phyloP scores from a whole-genome alignment of 371 early-diverging fungal genomes.

The Mucor lusitanicus region DNA sequence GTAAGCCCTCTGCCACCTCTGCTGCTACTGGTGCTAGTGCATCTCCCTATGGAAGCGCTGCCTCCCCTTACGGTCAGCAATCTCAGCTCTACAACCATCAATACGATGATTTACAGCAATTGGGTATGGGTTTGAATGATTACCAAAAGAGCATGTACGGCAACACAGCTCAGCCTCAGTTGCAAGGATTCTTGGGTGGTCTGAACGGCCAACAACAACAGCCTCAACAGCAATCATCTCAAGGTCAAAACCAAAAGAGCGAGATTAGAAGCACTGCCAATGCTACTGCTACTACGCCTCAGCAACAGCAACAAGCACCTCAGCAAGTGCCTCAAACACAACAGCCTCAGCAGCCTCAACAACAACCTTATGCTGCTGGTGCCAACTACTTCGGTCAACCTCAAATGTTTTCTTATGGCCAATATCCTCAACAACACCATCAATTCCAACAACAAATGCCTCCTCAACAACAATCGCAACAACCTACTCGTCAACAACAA shows the following conservation, averaged over 20 bases:
- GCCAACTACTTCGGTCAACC: slow-evolving; percentile 35
- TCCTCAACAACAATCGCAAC: slow-evolving; percentile 17
- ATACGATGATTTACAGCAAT: slow-evolving; percentile 55
- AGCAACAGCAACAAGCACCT: slow-evolving; percentile 20
- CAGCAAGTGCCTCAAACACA: slow-evolving; percentile 26
- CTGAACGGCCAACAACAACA: slow-evolving; percentile 9
- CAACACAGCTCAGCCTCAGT: slow-evolving; percentile 14
- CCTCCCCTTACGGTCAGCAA: slow-evolving; percentile 44
- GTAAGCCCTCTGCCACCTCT: slow-evolving; percentile 26
- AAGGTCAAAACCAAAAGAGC: slow-evolving; percentile 3
- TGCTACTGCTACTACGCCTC: slow-evolving; percentile 8
- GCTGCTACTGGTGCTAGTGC: slow-evolving; percentile 21
- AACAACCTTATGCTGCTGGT: slow-evolving; percentile 18
- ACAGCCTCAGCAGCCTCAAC: slow-evolving; percentile 27
- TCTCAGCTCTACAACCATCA: slow-evolving; percentile 51
- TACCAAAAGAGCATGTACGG: slow-evolving; percentile 49
- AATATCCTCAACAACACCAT: slow-evolving; percentile 24
- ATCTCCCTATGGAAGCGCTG: slow-evolving; percentile 23
- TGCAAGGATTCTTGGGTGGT: not conserved
- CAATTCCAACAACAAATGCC: slow-evolving; percentile 29
- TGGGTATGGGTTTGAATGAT: slow-evolving; percentile 40
- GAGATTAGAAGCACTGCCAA: not conserved
- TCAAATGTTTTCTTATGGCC: slow-evolving; percentile 37
- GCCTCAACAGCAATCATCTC: slow-evolving; percentile 6
- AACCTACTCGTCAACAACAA: slow-evolving; percentile 27